Evolutionary conservation across 768 basidiomycete species (phyloP).

Genomic region (Lactarius sanguifluus): DNA sequence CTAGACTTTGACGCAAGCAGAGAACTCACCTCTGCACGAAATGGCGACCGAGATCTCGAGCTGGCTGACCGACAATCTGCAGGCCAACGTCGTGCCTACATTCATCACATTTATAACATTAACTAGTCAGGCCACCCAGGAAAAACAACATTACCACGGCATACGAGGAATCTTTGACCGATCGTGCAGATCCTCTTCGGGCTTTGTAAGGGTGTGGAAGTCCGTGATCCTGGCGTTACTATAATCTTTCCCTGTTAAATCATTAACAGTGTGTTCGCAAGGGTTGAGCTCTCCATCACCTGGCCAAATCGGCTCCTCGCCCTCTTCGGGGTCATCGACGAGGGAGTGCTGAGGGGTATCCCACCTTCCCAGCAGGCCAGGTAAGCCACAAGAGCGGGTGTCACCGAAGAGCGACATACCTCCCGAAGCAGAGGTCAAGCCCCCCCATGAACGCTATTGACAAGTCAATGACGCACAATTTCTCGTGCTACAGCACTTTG

Average conservation of each 20-base stretch:
- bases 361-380: slow-evolving; percentile 55
- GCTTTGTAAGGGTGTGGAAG: slow-evolving; percentile 84
- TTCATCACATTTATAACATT: slow-evolving; percentile 1
- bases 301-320: slow-evolving; percentile 77
- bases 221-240: slow-evolving; percentile 87
- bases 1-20: slow-evolving; percentile 13
- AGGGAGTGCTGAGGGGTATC: slow-evolving; percentile 94
- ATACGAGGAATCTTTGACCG: slow-evolving; percentile 85
- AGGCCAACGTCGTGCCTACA: slow-evolving; percentile 93
- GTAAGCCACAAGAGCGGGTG: slow-evolving; percentile 13
- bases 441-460: slow-evolving; percentile 99
- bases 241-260: slow-evolving; percentile 83
- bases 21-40: slow-evolving; percentile 78
- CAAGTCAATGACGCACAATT: slow-evolving; percentile 95
- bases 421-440: slow-evolving; percentile 89
- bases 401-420: slow-evolving; percentile 41
- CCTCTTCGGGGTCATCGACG: slow-evolving; percentile 76
- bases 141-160: slow-evolving; percentile 69
- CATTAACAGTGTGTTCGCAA: not conserved
- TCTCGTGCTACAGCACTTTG: slow-evolving; percentile 73
- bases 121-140: not conserved
- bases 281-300: slow-evolving; percentile 46
- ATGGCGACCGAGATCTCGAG: slow-evolving; percentile 90
- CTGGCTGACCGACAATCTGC: slow-evolving; percentile 96
- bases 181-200: slow-evolving; percentile 95